These are phyloP conservation scores for Alternaria gansuensis DNA, from an alignment of 2,329 filamentous ascomycete genomes.

Conservation along the genomic window DNA sequence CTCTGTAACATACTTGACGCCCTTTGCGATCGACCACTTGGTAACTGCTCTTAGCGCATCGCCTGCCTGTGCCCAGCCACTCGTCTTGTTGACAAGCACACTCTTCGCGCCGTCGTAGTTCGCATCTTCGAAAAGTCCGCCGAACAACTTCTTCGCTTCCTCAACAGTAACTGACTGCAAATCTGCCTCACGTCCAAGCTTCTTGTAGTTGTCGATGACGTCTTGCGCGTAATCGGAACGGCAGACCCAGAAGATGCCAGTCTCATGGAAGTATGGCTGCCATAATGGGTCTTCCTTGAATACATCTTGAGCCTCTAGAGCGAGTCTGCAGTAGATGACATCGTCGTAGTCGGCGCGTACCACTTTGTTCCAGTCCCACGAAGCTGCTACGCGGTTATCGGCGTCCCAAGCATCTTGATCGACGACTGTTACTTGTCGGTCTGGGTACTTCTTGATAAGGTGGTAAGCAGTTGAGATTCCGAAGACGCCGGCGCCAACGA, in stretches of 20 bases:
- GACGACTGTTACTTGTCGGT: constrained; percentile 53
- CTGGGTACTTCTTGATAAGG: constrained; percentile 54
- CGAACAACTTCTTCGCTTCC: constrained; percentile 65
- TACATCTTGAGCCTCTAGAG: constrained; percentile 70
- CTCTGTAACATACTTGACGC: constrained; percentile 67
- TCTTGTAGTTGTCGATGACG: constrained; percentile 61
- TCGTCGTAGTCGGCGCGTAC: constrained; percentile 74
- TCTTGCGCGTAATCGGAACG: constrained; percentile 57
- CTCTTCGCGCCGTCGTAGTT: constrained; percentile 68
- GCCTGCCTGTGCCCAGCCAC: constrained; percentile 71
- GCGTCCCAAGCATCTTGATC: constrained; percentile 49
- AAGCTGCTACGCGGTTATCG: constrained; percentile 63
- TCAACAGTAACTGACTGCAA: constrained; percentile 57
- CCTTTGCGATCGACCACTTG: constrained; percentile 61
- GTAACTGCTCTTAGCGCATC: constrained; percentile 66
- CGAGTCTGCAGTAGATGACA: constrained; percentile 69
- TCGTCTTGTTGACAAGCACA: constrained; percentile 67
- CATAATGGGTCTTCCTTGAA: constrained; percentile 68
- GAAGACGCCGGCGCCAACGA: constrained; percentile 51
- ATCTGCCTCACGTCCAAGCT: constrained; percentile 59
- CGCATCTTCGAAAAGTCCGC: constrained; percentile 67
- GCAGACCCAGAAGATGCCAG: constrained; percentile 59
- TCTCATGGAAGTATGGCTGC: constrained; percentile 62
- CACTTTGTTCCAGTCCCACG: constrained; percentile 78
- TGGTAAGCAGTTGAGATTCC: constrained; percentile 53